phyloP scores from a whole-genome alignment of 2,329 filamentous ascomycete genomes.

The Ilyonectria sp. region DNA sequence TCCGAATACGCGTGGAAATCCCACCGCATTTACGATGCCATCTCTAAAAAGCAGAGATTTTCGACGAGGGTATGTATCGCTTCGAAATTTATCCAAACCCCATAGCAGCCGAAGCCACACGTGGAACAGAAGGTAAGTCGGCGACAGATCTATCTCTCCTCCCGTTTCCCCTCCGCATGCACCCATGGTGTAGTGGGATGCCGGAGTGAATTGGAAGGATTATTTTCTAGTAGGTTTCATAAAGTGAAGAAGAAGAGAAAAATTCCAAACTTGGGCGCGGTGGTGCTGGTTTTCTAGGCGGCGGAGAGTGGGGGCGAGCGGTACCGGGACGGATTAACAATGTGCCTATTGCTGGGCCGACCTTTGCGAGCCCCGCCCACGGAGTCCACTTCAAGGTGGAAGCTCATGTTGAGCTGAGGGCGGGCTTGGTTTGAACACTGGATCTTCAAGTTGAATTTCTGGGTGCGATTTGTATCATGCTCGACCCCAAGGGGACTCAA shows the following conservation, averaged over 20 bases:
- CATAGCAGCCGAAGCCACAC: slow-evolving; percentile 51
- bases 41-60: neutral
- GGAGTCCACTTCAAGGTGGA: neutral
- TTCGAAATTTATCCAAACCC: slow-evolving; percentile 55
- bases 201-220: slow-evolving; percentile 81
- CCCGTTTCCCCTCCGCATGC: slow-evolving; percentile 79
- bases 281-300: slow-evolving; percentile 34
- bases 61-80: slow-evolving; percentile 51
- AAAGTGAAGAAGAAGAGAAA: slow-evolving; percentile 50
- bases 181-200: slow-evolving; percentile 68
- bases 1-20: too few relatives aligned
- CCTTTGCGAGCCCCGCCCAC: neutral
- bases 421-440: too few relatives aligned
- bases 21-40: neutral
- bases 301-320: slow-evolving; percentile 20
- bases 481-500: too few relatives aligned
- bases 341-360: slow-evolving; percentile 35
- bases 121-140: slow-evolving; percentile 67
- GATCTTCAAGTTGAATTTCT: too few relatives aligned
- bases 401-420: neutral
- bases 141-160: slow-evolving; percentile 71
- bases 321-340: slow-evolving; percentile 47
- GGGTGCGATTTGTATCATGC: too few relatives aligned
- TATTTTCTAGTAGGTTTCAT: slow-evolving; percentile 61
- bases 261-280: slow-evolving; percentile 32